Percentiles rank a stretch among this genome's conserved stretches.
These are phyloP conservation scores for Candida tibetensis DNA, from an alignment of 805 yeast genomes.

Conservation along the genomic window DNA sequence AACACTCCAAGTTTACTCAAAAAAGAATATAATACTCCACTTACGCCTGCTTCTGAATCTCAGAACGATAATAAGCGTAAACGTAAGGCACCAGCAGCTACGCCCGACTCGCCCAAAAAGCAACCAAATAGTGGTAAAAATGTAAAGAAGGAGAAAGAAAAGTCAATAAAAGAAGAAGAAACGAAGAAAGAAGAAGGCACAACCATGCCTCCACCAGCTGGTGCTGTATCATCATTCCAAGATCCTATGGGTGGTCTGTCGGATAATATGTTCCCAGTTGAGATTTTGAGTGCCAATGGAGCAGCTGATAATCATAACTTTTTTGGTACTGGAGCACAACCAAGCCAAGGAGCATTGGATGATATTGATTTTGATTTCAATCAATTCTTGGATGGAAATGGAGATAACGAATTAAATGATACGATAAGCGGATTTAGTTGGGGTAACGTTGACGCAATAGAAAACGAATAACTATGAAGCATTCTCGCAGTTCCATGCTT, in stretches of 20 bases:
- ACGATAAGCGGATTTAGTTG: conserved; percentile 37
- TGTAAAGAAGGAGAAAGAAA: conserved; percentile 19
- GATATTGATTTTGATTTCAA: conserved; percentile 46
- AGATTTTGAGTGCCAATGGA: conserved; percentile 23
- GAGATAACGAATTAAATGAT: conserved; percentile 30
- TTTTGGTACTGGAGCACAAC: conserved; percentile 17
- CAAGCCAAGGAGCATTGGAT: conserved; percentile 29
- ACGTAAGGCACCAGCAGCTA: conserved; percentile 23
- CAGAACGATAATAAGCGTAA: conserved; percentile 27
- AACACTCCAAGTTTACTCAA: conserved; percentile 24
- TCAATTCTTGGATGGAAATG: conserved; percentile 38
- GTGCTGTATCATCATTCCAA: conserved; percentile 9
- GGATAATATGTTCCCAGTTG: conserved; percentile 37
- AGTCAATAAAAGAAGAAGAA: conserved; percentile 26
- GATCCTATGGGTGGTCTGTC: conserved; percentile 17
- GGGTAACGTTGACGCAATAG: conserved; percentile 34
- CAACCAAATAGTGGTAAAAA: conserved; percentile 13
- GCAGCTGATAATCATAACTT: conserved; percentile 18
- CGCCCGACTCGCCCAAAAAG: conserved; percentile 39
- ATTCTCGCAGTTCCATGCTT: too few species aligned
- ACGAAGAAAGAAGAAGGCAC: conserved; percentile 20
- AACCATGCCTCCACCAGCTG: conserved; percentile 25
- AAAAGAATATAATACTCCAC: conserved; percentile 38
- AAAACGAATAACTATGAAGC: conserved; percentile 14
- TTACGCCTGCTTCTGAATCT: conserved; percentile 41